Evolutionary conservation across 192 early-diverging fungal genomes (phyloP), one percentile per base, ranked within the genome.

Genomic region (Podila epicladia): DNA sequence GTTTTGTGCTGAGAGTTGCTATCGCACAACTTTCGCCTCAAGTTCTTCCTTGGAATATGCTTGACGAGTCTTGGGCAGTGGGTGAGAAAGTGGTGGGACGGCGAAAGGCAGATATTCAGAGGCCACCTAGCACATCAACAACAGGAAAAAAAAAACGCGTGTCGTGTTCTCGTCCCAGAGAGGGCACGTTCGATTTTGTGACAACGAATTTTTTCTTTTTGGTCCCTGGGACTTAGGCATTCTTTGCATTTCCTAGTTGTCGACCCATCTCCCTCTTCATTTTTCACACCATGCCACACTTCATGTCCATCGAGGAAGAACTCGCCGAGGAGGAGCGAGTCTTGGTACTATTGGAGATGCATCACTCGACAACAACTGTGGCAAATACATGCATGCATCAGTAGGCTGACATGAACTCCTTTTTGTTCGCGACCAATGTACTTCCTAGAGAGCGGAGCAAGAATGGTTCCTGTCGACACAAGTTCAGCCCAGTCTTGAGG

Each of bases 381-480:
- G 19, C 24, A 5, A n/a, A 60, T 31, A 4, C 17, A 38, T 67
- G 29, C 32, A 24, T 29, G 28, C 33, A 9, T 11, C 24, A 5
- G 7, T 28, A 19, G 8, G 17, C 60, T 32, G 19, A 33, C 19
- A 19, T 0, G 17, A 32, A 13, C 15, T 12, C 32, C 29, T 19
- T 31, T 19, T 61, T 61, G 24, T 17, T 5, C 9, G 17, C 11
- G 59, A 9, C 26, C 26, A n/a, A 62, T 62, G 19, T 35, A 11
- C 15, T 0, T 24, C 19, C 7, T 49, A 73, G 77, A 50, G 70
- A 59, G 66, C 77, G 26, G 77, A 80, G 49, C 77, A 80, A 32
- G 67, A 72, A 59, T 80, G 77, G 77, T 80, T 80, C 71, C 51
- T 80, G 53, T 58, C 71, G 9, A 80, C 71, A 0, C 77, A 80